Evolutionary conservation across 2,329 filamentous ascomycete species (phyloP).

Genomic region (Ophiostoma montium): DNA sequence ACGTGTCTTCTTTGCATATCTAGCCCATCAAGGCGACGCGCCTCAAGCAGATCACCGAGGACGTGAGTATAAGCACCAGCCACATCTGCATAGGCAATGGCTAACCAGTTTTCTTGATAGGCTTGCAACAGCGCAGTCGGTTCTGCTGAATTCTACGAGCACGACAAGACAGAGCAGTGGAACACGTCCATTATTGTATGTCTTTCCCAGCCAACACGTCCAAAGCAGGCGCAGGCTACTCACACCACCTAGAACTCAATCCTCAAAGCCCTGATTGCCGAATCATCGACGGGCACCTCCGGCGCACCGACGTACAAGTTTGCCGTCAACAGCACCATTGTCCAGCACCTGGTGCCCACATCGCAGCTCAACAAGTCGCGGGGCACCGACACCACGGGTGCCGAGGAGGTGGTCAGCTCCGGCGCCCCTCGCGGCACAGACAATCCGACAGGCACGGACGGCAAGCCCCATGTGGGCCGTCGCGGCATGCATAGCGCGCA

Average conservation of each 20-base stretch:
- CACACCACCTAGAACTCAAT: slow-evolving; percentile 48
- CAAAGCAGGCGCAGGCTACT: too few species aligned
- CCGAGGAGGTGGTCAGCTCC: slow-evolving; percentile 38
- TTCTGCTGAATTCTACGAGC: slow-evolving; percentile 67
- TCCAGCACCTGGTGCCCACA: slow-evolving; percentile 72
- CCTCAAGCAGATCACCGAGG: slow-evolving; percentile 72
- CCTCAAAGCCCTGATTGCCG: slow-evolving; percentile 63
- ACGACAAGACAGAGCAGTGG: slow-evolving; percentile 73
- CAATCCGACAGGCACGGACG: slow-evolving; percentile 39
- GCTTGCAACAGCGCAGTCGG: slow-evolving; percentile 71
- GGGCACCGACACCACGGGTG: slow-evolving; percentile 30
- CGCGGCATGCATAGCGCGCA: slow-evolving; percentile 83
- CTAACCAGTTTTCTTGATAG: slow-evolving; percentile 28
- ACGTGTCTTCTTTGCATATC: not conserved
- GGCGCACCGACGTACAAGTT: slow-evolving; percentile 64
- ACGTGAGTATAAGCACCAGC: slow-evolving; percentile 59
- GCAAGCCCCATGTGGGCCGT: slow-evolving; percentile 62
- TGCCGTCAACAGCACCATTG: slow-evolving; percentile 95
- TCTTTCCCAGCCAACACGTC: slow-evolving; percentile 11
- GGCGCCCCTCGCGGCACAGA: slow-evolving; percentile 34
- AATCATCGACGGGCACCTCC: slow-evolving; percentile 43
- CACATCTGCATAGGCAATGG: too few species aligned
- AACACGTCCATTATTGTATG: slow-evolving; percentile 86
- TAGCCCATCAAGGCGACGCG: slow-evolving; percentile 64
- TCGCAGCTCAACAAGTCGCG: slow-evolving; percentile 48